Base-by-base conservation (phyloP, 495 filamentous ascomycete species). In the Aspergillus bertholletiae region DNA sequence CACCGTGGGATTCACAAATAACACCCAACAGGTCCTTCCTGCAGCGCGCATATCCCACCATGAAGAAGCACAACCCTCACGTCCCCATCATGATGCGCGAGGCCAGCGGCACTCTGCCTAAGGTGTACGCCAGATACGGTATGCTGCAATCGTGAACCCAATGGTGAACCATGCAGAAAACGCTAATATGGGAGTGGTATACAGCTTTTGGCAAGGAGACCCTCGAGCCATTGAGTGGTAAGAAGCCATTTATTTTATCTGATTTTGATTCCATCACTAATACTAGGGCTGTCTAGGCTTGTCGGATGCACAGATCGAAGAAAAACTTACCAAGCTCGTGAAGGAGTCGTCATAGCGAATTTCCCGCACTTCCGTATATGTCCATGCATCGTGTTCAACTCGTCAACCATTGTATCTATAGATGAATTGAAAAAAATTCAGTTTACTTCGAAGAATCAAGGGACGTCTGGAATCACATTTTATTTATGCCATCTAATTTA, bases 11-110 rank as follows among this genome's bases (percentile, higher is more conserved):
- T 28, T 51, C 23, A 35, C n/a, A 24, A 6, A 20, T 6, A 54
- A 22, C 13, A 28, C 27, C 11, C 37, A n/a, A 43, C 18, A 98
- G 94, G 71, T 83, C 87, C 12, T 98, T 98, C 80, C 78, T 98
- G 46, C 85, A 85, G 54, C 84, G 88, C 70, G 89, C 92, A 51
- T 98, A 98, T 74, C 95, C 94, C 6, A 92, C 89, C 61, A 97
- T 98, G 93, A 98, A 98, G 84, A 95, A 96, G 82, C 86, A 94
- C 79, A 97, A 98, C 76, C 94, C 94, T 9, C 75, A 90, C 70
- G 96, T 83, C 39, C 94, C 94, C 46, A 97, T 98, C 73, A 75
- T 98, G 79, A 82, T 98, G 48, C 88, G 94, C 59, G 95, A 98
- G 74, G 94, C 95, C 28, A 69, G 81, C 47, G 90, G 86, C 56